Evolutionary conservation across 148 eudicot species (phyloP), one percentile per base, ranked within the genome.

Genomic region (Diospyros kaki): DNA sequence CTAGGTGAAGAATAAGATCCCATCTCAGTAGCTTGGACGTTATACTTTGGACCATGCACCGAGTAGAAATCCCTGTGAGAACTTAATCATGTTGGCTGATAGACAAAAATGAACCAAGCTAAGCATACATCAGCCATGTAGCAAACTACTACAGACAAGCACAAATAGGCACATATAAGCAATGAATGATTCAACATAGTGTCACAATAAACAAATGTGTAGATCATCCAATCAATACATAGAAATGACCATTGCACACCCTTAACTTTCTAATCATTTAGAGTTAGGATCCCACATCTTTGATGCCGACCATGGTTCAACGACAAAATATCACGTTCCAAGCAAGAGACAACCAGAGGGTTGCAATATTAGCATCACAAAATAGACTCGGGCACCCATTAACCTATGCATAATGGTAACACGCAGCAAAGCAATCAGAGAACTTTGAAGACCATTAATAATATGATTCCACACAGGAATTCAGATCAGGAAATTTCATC

Each of bases 361-460:
- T 28, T 28, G 28, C 28, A 28, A 55, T 5, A 55, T 55, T 14
- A 5, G 59, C 59, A 55, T 55, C 59, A 55, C 12, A 10, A 2
- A 9, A 28, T 5, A 38, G 38, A 69, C 17, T 39, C 5, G 10
- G 5, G 1, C 4, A 13, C 15, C n/a, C 4, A 2, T 15, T 28
- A 42, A 44, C 50, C 42, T 9, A 0, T 2, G 11, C 17, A 42
- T 13, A 65, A 64, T 44, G 2, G 48, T 17, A 43, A 71, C 4
- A 58, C 14, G 53, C 4, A 58, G 54, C 41, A 58, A 56, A 55
- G 74, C 74, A 58, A 71, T 71, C 74, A 71, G 64, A 71, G 74
- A 71, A 71, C 74, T 71, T 71, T 58, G 64, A 71, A 71, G 64
- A 71, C 74, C 64, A 42, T 42, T 71, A 71, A n/a, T 39, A 3